Percentiles rank a stretch among this genome's conserved stretches.
Evolutionary conservation across 805 yeast genomes (phyloP).

Genomic region (Pichia paraexigua): DNA sequence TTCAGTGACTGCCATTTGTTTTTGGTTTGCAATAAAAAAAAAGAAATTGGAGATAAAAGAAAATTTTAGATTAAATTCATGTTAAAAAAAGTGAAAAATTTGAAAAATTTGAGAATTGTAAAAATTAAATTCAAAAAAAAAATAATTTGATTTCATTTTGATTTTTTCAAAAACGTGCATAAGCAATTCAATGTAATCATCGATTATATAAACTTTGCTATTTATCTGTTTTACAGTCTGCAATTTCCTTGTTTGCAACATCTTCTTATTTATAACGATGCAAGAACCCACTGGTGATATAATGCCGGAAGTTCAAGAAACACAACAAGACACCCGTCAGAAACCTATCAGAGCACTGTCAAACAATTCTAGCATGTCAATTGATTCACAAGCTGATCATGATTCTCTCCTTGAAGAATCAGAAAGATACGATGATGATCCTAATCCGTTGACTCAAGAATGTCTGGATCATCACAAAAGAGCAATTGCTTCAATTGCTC

Average conservation of each 20-base stretch:
- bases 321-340: background rate
- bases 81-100: slow-evolving; percentile 3
- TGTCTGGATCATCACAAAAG: slow-evolving; percentile 33
- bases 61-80: background rate
- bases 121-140: background rate
- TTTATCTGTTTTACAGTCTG: background rate
- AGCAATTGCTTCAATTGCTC: slow-evolving; percentile 76
- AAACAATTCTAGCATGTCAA: slow-evolving; percentile 13
- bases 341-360: slow-evolving; percentile 14
- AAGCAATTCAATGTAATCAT: too few species aligned
- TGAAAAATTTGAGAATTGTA: background rate
- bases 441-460: slow-evolving; percentile 26
- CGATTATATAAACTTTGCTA: too few species aligned
- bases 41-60: background rate
- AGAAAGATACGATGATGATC: slow-evolving; percentile 18
- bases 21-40: background rate
- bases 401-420: slow-evolving; percentile 11
- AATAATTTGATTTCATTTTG: background rate
- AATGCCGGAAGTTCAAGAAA: background rate
- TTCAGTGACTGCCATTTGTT: slow-evolving; percentile 1
- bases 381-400: background rate
- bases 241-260: background rate
- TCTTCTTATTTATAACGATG: background rate
- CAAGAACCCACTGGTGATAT: background rate
- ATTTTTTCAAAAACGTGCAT: background rate